A percentile compares a stretch with the other conserved stretches of the same genome.
phyloP scores from a whole-genome alignment of 176 grass and related monocot species.

The Ensete ventricosum region DNA sequence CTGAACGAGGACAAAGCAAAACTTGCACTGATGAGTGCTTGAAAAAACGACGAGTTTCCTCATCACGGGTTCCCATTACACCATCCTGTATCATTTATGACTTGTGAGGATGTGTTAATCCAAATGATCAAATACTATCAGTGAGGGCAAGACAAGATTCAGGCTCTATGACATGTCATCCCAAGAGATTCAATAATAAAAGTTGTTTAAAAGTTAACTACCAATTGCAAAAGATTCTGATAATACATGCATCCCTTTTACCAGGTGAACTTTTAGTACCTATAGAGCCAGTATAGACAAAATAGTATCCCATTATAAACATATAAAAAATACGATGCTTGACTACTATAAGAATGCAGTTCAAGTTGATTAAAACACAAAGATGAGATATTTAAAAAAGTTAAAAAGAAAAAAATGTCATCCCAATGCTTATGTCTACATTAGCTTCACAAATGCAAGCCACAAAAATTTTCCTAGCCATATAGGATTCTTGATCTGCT shows the following conservation, averaged over 20 bases:
- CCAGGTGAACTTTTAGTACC: neutral
- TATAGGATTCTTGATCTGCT: neutral
- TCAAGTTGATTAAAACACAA: neutral
- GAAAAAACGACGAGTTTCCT: constrained; percentile 73
- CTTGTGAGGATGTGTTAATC: neutral
- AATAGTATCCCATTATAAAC: neutral
- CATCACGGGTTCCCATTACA: constrained; percentile 63
- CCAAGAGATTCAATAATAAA: neutral
- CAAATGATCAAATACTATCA: neutral
- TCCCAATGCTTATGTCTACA: neutral
- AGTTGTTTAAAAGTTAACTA: neutral
- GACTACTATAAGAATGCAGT: neutral
- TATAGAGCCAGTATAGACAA: neutral
- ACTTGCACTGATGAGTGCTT: constrained; percentile 86
- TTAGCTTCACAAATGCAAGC: neutral
- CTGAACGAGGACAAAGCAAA: constrained; percentile 71
- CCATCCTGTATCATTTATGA: constrained; percentile 38
- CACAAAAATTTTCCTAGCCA: neutral
- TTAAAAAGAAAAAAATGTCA: neutral
- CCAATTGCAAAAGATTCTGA: neutral
- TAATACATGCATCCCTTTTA: neutral
- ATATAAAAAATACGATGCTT: neutral
- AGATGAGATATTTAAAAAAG: neutral
- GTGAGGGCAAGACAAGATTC: neutral
- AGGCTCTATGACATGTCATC: neutral